Base-by-base conservation (phyloP, 1,284 basidiomycete genomes). In the Microbotryum lychnidis-dioicae region DNA sequence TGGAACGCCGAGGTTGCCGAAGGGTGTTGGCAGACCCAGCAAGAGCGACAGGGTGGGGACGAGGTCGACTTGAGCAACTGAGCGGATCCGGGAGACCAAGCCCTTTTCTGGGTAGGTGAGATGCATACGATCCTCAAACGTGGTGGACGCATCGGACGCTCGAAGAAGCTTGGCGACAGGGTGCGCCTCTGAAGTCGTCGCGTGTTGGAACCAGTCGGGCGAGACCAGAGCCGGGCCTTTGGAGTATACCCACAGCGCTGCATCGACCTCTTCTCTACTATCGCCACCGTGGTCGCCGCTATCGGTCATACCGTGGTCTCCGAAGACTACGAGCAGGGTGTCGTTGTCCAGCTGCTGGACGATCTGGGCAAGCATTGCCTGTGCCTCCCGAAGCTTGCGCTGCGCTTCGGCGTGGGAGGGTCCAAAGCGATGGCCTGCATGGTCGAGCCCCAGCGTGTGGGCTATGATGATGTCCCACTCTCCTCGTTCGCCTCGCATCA, bases 301-400 rank as follows among this genome's bases (percentile, higher is more conserved):
- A 52, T 83, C 79, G 73, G 97, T 93, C 96, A 98, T 98, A 0
- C 96, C 94, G 73, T 98, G 96, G 73, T 98, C 94, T 1, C 96
- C 96, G 9, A 98, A 80, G 2, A 99, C 82, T 51, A 99, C 82
- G 2, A 99, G 80, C 0, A 98, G 79, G 0, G 93, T 96, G 57
- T 93, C 86, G 7, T 92, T 82, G 65, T 89, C 85, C 56, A 82
- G 54, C 56, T 76, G 63, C 3, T 75, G 74, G 8, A 96, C 87
- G 4, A 93, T 84, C 3, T 81, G 79, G 14, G 76, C 74, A 4
- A 97, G 77, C 1, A 96, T 84, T n/a, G 79, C 75, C 71, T 97
- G 84, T 88, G 94, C 93, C 74, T 97, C 89, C 62, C 78, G 71
- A 33, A 97, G 78, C 76, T 98, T 98, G 31, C 81, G 75, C 66